phyloP scores from a whole-genome alignment of 139 green algal genomes.

The Chlorella sp. region DNA sequence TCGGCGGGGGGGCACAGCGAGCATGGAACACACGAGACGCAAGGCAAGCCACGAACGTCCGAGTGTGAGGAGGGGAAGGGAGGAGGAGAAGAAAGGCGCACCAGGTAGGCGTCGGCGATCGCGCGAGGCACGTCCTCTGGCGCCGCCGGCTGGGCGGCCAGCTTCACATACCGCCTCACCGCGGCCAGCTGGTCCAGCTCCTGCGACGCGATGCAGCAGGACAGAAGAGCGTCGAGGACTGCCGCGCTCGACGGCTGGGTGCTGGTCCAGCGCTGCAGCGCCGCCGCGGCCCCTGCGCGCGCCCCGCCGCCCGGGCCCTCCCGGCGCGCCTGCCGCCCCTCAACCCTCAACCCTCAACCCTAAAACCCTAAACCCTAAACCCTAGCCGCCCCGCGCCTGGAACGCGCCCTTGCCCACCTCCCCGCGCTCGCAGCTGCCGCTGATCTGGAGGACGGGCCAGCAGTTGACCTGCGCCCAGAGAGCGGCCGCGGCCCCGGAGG shows the following conservation, averaged over 20 bases:
- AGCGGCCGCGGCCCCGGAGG: no score
- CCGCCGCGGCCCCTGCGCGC: no score
- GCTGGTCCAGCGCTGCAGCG: no score
- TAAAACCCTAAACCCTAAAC: no score
- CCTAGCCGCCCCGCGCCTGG: no score
- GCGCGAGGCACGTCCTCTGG: slow-evolving; percentile 38
- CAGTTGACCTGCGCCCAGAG: slow-evolving; percentile 73
- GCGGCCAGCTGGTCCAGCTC: slow-evolving; percentile 79
- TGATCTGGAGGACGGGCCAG: slow-evolving; percentile 82
- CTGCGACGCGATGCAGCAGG: no score
- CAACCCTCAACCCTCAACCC: no score
- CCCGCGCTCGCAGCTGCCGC: slow-evolving; percentile 58
- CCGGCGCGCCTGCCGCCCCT: no score
- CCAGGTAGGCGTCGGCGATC: slow-evolving; percentile 45
- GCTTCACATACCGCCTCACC: slow-evolving; percentile 63
- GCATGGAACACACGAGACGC: background rate
- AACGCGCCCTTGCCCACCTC: slow-evolving; percentile 82
- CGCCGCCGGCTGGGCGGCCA: slow-evolving; percentile 20
- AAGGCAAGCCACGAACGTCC: background rate
- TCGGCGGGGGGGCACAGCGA: background rate
- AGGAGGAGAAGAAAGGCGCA: background rate
- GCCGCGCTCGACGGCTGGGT: no score
- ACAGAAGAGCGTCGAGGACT: no score
- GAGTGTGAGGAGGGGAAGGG: background rate
- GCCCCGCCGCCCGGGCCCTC: no score